Base-by-base conservation (phyloP, 2,329 filamentous ascomycete species). In the Fusarium armeniacum region DNA sequence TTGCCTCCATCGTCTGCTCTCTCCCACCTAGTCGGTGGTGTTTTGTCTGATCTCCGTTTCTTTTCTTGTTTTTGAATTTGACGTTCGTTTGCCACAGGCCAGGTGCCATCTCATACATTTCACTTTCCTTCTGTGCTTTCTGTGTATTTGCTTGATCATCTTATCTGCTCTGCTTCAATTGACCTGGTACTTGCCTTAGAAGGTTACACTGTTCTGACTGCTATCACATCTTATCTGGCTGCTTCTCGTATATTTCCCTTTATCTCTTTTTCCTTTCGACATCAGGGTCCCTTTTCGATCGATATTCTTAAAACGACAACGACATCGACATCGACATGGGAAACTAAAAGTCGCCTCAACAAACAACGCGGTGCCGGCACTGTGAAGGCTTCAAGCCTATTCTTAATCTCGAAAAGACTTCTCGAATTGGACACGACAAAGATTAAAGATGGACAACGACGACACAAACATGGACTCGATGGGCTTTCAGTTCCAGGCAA, bases 401-500 rank as follows among this genome's bases (percentile, higher is more conserved):
- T 20, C 46, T 62, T 52, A 57, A 49, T 61, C 40, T 46, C 46
- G 35, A 35, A 56, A 52, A 51, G 62, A 58, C 38, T 53, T 28
- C 58, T 33, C 56, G 28, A 62, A 51, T 44, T 58, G 60, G 63
- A 65, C 40, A 45, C 50, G 36, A 65, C 52, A 43, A 63, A 52
- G 22, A 47, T 38, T 52, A 22, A 67, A 58, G 20, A 66, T 61
- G 32, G 58, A 58, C 28, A 63, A 61, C 38, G 45, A 70, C 33
- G 67, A 54, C 15, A 66, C 72, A 54, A 55, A 58, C 24, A 33
- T 53, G 30, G 57, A 66, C 30, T 62, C 68, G 30, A 52, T 68
- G n/a, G 78, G 76, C 33, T 79, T 79, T 56, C 64, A 69, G 33
- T 78, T 77, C 60, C 73, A 74, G 62, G 65, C 73, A 70, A 87